Evolutionary conservation across 1,284 basidiomycete species (phyloP).

Genomic region (Apiotrichum laibachii): DNA sequence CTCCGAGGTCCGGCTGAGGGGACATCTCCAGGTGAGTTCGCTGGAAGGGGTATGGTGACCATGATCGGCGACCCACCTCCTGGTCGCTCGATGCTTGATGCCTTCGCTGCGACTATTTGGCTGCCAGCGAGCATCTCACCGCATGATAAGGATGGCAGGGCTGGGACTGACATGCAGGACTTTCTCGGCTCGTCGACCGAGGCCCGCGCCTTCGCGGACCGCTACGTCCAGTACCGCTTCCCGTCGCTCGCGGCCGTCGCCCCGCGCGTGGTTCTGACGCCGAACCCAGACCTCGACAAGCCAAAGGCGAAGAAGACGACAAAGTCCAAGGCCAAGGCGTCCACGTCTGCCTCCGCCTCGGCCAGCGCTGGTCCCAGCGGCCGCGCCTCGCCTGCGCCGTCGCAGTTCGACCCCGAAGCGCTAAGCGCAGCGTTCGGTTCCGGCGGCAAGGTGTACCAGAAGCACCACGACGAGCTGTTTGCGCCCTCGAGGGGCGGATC

Average conservation of each 20-base stretch:
- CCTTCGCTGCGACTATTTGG: too few species aligned
- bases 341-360: neutral
- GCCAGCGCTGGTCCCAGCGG: neutral
- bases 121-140: too few species aligned
- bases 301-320: conserved; percentile 8
- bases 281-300: conserved; percentile 3
- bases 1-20: conserved; percentile 32
- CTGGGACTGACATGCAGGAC: conserved; percentile 29
- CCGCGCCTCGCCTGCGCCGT: conserved; percentile 1
- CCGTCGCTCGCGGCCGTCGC: conserved; percentile 27
- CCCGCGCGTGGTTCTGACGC: conserved; percentile 6
- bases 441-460: conserved; percentile 41
- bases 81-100: too few species aligned
- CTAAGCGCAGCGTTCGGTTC: conserved; percentile 33
- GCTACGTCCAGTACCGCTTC: conserved; percentile 42
- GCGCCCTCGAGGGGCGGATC: conserved; percentile 9
- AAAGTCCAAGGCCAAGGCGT: conserved; percentile 3
- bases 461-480: conserved; percentile 24
- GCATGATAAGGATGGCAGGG: too few species aligned
- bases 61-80: too few species aligned
- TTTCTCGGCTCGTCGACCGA: conserved; percentile 42
- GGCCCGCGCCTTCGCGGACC: conserved; percentile 38
- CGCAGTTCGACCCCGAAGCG: conserved; percentile 14
- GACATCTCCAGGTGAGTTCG: conserved; percentile 35
- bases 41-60: neutral